phyloP scores from a whole-genome alignment of 2,329 filamentous ascomycete genomes.

The Venturia effusa region DNA sequence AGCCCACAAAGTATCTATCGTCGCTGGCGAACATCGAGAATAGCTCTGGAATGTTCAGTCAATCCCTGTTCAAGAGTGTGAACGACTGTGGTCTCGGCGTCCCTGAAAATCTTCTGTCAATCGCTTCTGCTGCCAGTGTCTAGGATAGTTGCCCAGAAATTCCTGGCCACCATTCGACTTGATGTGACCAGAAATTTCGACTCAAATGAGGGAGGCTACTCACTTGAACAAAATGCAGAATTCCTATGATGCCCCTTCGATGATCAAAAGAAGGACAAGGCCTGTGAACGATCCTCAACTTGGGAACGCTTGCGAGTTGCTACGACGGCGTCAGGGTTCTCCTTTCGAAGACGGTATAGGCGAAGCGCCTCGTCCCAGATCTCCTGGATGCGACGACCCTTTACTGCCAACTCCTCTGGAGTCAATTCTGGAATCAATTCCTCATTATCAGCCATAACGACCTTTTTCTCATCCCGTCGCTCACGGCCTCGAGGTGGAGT shows the following conservation, averaged over 20 bases:
- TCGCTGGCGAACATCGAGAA: not conserved
- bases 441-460: not conserved
- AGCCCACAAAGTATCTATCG: not conserved
- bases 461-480: not conserved
- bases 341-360: not conserved
- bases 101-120: not conserved
- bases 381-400: conserved; percentile 1
- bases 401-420: not conserved
- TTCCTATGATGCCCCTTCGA: not conserved
- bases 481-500: not conserved
- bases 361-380: not conserved
- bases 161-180: not conserved
- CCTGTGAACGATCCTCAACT: not conserved
- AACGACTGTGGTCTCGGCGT: not conserved
- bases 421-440: not conserved
- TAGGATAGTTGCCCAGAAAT: too few species aligned
- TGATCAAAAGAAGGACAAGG: not conserved
- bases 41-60: not conserved
- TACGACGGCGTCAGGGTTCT: not conserved
- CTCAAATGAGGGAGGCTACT: not conserved
- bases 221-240: not conserved
- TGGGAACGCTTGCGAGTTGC: not conserved
- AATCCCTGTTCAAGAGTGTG: not conserved
- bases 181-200: not conserved
- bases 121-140: not conserved